Evolutionary conservation across 805 yeast species (phyloP), one percentile per base, ranked within the genome.

Genomic region (Candida nemodendra): DNA sequence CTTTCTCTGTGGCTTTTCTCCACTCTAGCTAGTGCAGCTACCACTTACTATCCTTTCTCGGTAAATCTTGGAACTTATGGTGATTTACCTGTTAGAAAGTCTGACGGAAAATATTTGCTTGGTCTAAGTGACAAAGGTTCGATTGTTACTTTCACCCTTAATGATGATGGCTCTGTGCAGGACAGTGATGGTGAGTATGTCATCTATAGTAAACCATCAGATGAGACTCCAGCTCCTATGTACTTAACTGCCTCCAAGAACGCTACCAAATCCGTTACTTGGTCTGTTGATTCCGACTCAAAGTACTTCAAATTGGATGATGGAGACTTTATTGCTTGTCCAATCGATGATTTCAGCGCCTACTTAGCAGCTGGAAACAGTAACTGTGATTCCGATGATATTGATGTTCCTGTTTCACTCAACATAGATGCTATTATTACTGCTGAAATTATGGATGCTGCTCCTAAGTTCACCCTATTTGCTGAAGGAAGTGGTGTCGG

Each of bases 21-120:
- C 6, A 68, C 71, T 22, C 60, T 67, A 52, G 64, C 66, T 7
- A 76, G 76, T 14, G 75, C 36, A 74, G 21, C 79, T 79, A 5
- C 79, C 79, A 22, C 63, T 50, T 38, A 34, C 18, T 41, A 45
- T 27, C 22, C 38, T 21, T 8, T 21, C 24, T 7, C 11, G 7
- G 5, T 32, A 26, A 9, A 32, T 45, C 19, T 8, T 27, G 29
- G 7, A 9, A 27, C 8, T 7, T 27, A 27, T 13, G 29, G 29
- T 27, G 29, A 27, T 13, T 27, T 8, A 7, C 9, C n/a, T 13
- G n/a, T 27, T 13, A 27, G 29, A 13, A 13, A 9, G 19, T 13
- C 21, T 14, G 24, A 13, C 21, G 7, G 21, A 11, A 9, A 19
- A 11, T 29, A 29, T 15, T 8, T 29, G 7, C 9, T 29, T 15